phyloP scores from a whole-genome alignment of 805 yeast genomes.

The Candida odintsovae region DNA sequence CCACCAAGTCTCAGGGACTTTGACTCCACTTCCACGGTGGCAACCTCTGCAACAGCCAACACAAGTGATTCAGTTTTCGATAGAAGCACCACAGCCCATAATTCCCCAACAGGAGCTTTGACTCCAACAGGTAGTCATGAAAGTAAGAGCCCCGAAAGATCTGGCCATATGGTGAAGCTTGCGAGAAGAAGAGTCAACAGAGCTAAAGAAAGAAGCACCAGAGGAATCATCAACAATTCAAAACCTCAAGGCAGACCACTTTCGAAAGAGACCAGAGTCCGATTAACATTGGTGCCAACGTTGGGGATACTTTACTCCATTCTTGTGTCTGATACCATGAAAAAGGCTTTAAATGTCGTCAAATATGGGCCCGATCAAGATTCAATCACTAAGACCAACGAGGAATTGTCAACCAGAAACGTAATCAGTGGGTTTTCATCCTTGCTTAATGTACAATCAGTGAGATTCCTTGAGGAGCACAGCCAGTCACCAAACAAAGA shows the following conservation, averaged over 20 bases:
- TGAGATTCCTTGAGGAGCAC: constrained; percentile 24
- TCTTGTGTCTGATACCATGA: constrained; percentile 28
- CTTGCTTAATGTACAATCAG: constrained; percentile 16
- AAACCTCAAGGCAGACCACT: constrained; percentile 36
- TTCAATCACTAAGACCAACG: constrained; percentile 10
- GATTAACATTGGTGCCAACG: constrained; percentile 41
- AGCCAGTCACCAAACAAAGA: constrained; percentile 25
- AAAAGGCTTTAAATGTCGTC: constrained; percentile 20
- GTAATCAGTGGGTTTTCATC: constrained; percentile 19
- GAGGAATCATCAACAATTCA: constrained; percentile 7
- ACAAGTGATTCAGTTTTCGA: not conserved
- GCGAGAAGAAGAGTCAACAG: constrained; percentile 21
- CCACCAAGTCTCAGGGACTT: not conserved
- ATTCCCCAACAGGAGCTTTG: not conserved
- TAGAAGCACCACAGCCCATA: not conserved
- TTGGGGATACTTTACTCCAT: constrained; percentile 38
- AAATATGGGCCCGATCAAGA: constrained; percentile 13
- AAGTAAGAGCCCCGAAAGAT: constrained; percentile 5
- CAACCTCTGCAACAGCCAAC: not conserved
- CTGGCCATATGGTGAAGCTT: constrained; percentile 16
- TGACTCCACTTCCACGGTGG: not conserved
- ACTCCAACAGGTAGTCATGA: not conserved
- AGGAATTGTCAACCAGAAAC: constrained; percentile 18
- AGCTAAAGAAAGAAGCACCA: constrained; percentile 15
- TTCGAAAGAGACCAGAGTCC: constrained; percentile 45